phyloP scores from a whole-genome alignment of 495 filamentous ascomycete species.

The Xylona heveae region DNA sequence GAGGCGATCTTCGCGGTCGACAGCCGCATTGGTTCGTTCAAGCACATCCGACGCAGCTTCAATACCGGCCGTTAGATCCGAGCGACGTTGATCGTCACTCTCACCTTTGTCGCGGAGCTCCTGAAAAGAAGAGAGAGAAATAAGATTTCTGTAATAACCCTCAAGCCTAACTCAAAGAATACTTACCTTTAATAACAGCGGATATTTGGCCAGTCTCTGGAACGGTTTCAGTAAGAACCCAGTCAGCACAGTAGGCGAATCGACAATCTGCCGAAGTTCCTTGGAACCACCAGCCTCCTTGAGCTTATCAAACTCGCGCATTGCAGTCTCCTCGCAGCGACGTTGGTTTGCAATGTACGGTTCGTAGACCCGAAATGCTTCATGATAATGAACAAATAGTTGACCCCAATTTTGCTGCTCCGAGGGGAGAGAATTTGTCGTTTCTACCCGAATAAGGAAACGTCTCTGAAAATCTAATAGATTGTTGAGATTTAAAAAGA shows the following conservation, averaged over 20 bases:
- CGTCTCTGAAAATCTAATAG: conserved; percentile 87
- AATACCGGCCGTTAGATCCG: conserved; percentile 49
- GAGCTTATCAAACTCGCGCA: conserved; percentile 40
- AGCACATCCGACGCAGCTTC: conserved; percentile 57
- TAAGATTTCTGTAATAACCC: too few species aligned
- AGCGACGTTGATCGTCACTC: conserved; percentile 38
- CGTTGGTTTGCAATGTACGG: conserved; percentile 92
- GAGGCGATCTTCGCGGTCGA: conserved; percentile 62
- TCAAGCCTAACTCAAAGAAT: not conserved
- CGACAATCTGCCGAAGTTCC: conserved; percentile 41
- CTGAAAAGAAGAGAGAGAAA: conserved; percentile 20
- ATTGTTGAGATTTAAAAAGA: conserved; percentile 88
- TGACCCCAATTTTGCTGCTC: conserved; percentile 76
- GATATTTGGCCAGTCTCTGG: conserved; percentile 87
- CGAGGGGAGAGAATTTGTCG: conserved; percentile 65
- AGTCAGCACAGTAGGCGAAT: conserved; percentile 39
- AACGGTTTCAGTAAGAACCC: conserved; percentile 93
- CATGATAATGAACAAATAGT: conserved; percentile 58
- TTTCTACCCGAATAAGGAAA: conserved; percentile 88
- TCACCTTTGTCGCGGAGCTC: conserved; percentile 69
- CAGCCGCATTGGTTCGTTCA: conserved; percentile 67
- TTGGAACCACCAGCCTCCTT: conserved; percentile 26
- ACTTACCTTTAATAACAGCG: conserved; percentile 64
- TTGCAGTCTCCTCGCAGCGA: conserved; percentile 39
- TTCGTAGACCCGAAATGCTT: conserved; percentile 74